These are phyloP conservation scores for Corynespora cassiicola DNA, from an alignment of 2,329 filamentous ascomycete genomes.

Conservation along the genomic window DNA sequence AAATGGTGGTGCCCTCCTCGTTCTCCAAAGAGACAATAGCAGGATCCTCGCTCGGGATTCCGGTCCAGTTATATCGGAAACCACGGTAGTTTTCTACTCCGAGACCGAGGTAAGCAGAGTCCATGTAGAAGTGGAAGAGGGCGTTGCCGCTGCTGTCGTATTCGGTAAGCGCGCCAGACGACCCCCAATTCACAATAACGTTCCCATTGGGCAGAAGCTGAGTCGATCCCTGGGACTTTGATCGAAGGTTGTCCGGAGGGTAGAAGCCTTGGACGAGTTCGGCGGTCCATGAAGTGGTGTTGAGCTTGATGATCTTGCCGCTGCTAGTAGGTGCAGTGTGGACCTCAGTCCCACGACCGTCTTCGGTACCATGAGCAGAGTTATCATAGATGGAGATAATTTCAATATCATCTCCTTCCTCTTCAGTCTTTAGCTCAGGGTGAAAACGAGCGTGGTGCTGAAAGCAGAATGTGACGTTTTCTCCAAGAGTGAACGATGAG, in stretches of 20 bases:
- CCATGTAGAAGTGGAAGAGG: conserved; percentile 49
- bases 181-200: conserved; percentile 58
- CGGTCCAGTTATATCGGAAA: conserved; percentile 39
- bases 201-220: conserved; percentile 53
- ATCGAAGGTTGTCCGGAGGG: conserved; percentile 40
- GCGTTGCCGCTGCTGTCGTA: conserved; percentile 48
- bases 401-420: conserved; percentile 16
- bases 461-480: conserved; percentile 28
- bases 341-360: conserved; percentile 53
- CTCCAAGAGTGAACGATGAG: conserved; percentile 22
- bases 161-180: conserved; percentile 58
- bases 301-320: conserved; percentile 24
- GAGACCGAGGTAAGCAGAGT: conserved; percentile 27
- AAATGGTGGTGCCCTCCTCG: conserved; percentile 24
- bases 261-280: conserved; percentile 24
- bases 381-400: conserved; percentile 47
- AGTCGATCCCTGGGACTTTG: conserved; percentile 50
- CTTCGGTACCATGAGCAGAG: conserved; percentile 43
- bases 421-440: conserved; percentile 11
- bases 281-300: conserved; percentile 21
- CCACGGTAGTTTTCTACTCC: conserved; percentile 48
- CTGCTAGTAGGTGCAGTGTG: conserved; percentile 26
- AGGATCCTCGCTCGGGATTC: conserved; percentile 25
- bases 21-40: conserved; percentile 26
- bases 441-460: conserved; percentile 61